Percentiles rank a stretch among this genome's conserved stretches.
These are phyloP conservation scores for Fusarium protoensiforme DNA, from an alignment of 2,329 filamentous ascomycete species.

Conservation along the genomic window DNA sequence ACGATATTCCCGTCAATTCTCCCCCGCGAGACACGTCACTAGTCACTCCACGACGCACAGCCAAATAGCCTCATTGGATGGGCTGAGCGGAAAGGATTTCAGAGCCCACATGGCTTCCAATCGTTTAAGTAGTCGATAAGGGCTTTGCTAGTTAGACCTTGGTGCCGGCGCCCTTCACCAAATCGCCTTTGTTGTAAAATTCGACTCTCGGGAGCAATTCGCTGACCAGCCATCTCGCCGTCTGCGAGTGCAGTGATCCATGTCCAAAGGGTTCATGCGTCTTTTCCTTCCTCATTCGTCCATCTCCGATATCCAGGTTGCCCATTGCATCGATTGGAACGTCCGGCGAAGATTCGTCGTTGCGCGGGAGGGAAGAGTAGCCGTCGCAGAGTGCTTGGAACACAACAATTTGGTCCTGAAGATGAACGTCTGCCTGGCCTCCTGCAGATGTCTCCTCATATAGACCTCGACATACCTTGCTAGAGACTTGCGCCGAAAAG, in stretches of 20 bases:
- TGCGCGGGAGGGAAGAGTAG: constrained; percentile 57
- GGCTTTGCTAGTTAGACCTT: constrained; percentile 14
- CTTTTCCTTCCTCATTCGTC: constrained; percentile 55
- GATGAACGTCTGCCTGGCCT: constrained; percentile 64
- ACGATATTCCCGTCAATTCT: not conserved
- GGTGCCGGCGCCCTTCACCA: constrained; percentile 59
- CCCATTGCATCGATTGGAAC: constrained; percentile 44
- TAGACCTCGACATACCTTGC: constrained; percentile 58
- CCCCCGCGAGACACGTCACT: constrained; percentile 23
- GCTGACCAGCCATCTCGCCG: constrained; percentile 69
- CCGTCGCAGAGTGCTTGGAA: constrained; percentile 69
- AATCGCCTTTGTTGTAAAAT: constrained; percentile 63
- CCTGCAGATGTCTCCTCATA: constrained; percentile 56
- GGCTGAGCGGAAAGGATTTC: not conserved
- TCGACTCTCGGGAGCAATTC: constrained; percentile 60
- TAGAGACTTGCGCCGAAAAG: constrained; percentile 55
- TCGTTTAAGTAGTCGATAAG: not conserved
- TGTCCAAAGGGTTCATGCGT: constrained; percentile 64
- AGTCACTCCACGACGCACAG: constrained; percentile 5
- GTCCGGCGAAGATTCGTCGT: constrained; percentile 28
- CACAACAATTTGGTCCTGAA: constrained; percentile 71
- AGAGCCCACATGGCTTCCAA: not conserved
- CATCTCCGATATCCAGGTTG: constrained; percentile 41
- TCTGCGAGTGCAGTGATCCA: constrained; percentile 66
- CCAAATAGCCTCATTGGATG: constrained; percentile 6